Evolutionary conservation across 345 rosid species (phyloP).

Genomic region (Psidium guajava): DNA sequence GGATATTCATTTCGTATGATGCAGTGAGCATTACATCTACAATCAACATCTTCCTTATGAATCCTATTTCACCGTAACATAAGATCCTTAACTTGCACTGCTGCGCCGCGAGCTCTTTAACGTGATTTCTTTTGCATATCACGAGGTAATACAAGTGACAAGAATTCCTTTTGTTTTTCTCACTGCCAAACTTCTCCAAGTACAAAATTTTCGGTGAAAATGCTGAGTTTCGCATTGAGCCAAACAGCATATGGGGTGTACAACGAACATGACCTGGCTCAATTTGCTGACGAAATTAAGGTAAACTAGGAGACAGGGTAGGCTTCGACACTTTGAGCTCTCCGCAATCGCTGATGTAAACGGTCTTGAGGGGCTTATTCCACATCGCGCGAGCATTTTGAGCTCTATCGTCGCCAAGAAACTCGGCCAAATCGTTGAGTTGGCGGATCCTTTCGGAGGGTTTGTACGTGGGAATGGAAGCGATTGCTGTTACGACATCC

Average conservation of each 20-base stretch:
- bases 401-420: slow-evolving; percentile 83
- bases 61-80: neutral
- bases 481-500: slow-evolving; percentile 70
- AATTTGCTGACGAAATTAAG: slow-evolving; percentile 10
- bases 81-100: neutral
- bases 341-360: slow-evolving; percentile 66
- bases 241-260: neutral
- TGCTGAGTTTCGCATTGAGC: neutral
- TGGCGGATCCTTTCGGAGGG: slow-evolving; percentile 58
- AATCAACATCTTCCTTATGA: neutral
- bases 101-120: neutral
- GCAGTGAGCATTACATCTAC: neutral
- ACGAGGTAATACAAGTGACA: neutral
- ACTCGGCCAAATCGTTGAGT: slow-evolving; percentile 63
- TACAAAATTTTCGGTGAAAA: neutral
- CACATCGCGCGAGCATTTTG: slow-evolving; percentile 59
- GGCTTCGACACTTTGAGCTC: slow-evolving; percentile 74
- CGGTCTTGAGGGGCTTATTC: slow-evolving; percentile 74
- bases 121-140: neutral
- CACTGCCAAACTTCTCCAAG: neutral
- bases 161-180: neutral
- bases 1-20: neutral
- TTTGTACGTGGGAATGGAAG: slow-evolving; percentile 66
- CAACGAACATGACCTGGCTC: neutral
- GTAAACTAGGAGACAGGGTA: slow-evolving; percentile 57